Base-by-base conservation (phyloP, 2,329 filamentous ascomycete species). In the Pseudohalonectria lignicola region DNA sequence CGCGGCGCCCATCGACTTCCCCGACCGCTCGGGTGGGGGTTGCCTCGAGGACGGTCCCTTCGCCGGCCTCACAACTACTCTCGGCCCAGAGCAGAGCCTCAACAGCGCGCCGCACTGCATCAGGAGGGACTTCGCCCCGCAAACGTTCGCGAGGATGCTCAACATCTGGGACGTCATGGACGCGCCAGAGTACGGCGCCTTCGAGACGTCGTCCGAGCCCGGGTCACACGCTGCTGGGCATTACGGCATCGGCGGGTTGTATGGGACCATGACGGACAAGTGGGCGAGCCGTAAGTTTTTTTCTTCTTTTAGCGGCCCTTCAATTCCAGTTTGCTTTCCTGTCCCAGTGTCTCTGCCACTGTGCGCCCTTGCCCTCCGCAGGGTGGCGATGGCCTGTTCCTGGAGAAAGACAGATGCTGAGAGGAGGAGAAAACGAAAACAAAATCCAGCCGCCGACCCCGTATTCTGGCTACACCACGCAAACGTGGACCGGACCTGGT, bases 41-140 rank as follows among this genome's bases (percentile, higher is more conserved):
- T 77, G 73, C 47, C 58, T 76, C 5, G 59, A 53, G 3, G 54
- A 54, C 3, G 70, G 70, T 0, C 72, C 72, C 0, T 62, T 59
- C 13, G 57, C 62, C 40, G 57, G 46, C 34, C 55, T 64, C n/a
- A 60, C 56, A 8, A 55, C 63, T 7, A 60, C 54, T 10, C 51
- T 56, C 43, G 38, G 38, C 12, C 52, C 47, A 23, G 47, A 47
- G 17, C 54, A 59, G 43, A 37, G 17, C 13, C 17, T 37, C 2
- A n/a, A 11, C 11, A 23, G 29, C 26, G 36, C 35, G 11, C 32
- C 38, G 23, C 38, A 31, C 26, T 40, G 38, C 28, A 18, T 40
- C 13, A 23, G 38, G 17, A 17, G 38, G 11, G 38, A 40, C 20
- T 35, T 35, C 21, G 10, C 20, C 12, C 38, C 38, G 8, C 8